phyloP scores from a whole-genome alignment of 306 rosid species.

The Rubus idaeus region DNA sequence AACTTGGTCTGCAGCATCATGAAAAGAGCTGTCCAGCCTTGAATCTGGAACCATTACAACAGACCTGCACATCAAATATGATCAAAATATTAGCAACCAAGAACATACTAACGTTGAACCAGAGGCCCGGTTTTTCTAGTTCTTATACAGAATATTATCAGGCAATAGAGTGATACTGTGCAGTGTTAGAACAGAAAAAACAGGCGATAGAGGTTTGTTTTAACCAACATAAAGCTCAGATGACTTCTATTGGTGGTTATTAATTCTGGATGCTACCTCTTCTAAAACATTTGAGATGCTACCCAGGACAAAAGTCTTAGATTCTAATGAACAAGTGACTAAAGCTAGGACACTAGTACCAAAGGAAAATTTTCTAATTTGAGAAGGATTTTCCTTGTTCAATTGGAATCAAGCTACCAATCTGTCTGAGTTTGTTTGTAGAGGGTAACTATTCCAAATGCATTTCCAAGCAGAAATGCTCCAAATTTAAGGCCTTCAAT shows the following conservation, averaged over 20 bases:
- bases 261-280: too few relatives aligned
- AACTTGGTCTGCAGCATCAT: conserved; percentile 68
- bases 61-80: conserved; percentile 47
- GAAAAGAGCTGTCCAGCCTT: conserved; percentile 70
- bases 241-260: neutral
- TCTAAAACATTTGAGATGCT: too few relatives aligned
- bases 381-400: neutral
- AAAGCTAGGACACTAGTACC: too few relatives aligned
- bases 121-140: neutral
- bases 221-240: neutral
- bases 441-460: neutral
- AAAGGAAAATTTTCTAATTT: neutral
- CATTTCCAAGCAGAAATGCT: neutral
- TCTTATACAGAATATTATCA: neutral
- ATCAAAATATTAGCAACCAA: conserved; percentile 17
- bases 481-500: neutral
- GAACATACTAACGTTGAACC: conserved; percentile 2
- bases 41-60: conserved; percentile 93
- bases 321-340: neutral
- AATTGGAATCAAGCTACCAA: neutral
- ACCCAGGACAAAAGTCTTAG: neutral
- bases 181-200: neutral
- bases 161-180: neutral
- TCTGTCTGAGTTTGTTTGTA: neutral
- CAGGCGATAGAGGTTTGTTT: too few relatives aligned